Conservation (phyloP, 768 basidiomycete genomes). For the Symmetrospora coprosmae region DNA sequence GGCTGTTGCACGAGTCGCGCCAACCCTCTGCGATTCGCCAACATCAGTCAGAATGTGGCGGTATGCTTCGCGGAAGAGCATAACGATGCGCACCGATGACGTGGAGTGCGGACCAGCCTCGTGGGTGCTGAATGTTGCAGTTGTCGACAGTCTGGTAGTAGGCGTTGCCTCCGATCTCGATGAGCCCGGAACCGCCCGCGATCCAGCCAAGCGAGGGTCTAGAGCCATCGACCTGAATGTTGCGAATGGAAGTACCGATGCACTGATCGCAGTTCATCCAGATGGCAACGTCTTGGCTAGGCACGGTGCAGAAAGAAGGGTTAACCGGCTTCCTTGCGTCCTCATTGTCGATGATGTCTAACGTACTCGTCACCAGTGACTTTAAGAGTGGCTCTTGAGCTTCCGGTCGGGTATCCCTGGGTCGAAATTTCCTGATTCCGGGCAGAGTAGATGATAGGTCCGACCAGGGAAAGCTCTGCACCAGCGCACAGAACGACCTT, state of each 20-base stretch:
- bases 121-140: conserved; percentile 29
- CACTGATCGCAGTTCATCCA: conserved; percentile 24
- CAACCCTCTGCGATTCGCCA: conserved; percentile 31
- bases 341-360: too few relatives aligned
- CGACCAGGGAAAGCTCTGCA: conserved; percentile 24
- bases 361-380: conserved; percentile 23
- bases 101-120: conserved; percentile 33
- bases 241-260: conserved; percentile 20
- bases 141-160: conserved; percentile 25
- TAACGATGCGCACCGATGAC: conserved; percentile 15
- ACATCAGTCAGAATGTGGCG: background rate
- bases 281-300: conserved; percentile 30
- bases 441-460: conserved; percentile 28
- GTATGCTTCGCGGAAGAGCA: background rate
- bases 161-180: conserved; percentile 31
- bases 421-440: conserved; percentile 33
- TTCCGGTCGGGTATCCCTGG: conserved; percentile 28
- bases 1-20: conserved; percentile 16
- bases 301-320: too few relatives aligned
- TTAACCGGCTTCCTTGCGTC: too few relatives aligned
- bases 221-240: conserved; percentile 30
- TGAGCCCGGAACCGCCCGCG: conserved; percentile 17
- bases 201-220: conserved; percentile 23
- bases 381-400: conserved; percentile 27
- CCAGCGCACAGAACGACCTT: conserved; percentile 31